Conservation (phyloP, 2,329 filamentous ascomycete species). For the Ilyonectria mors-panacis region DNA sequence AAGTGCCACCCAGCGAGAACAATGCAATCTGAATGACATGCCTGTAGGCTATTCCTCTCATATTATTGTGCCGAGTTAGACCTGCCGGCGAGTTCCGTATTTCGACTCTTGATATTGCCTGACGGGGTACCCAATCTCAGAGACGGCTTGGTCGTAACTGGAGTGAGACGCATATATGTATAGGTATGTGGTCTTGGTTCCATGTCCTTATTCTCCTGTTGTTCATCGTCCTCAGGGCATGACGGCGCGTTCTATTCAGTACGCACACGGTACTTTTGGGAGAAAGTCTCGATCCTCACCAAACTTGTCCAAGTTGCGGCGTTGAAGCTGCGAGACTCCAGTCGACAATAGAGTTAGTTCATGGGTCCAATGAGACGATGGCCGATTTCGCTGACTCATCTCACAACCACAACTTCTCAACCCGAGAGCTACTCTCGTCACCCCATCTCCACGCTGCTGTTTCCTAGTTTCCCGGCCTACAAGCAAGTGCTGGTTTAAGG, state of each 20-base stretch:
- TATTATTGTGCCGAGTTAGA: neutral
- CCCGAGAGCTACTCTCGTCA: slow-evolving; percentile 1
- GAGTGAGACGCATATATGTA: too few relatives aligned
- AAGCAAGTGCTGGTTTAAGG: too few relatives aligned
- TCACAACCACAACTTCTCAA: slow-evolving; percentile 21
- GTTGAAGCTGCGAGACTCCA: neutral
- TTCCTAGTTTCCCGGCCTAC: neutral
- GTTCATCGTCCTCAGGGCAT: too few relatives aligned
- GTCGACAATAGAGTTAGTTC: neutral
- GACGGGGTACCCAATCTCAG: too few relatives aligned
- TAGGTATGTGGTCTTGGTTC: too few relatives aligned
- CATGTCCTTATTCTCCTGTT: too few relatives aligned
- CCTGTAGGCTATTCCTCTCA: neutral
- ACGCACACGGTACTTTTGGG: too few relatives aligned
- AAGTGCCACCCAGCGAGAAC: neutral
- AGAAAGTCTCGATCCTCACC: neutral
- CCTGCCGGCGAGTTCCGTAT: neutral
- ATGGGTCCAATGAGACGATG: slow-evolving; percentile 39
- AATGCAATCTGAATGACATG: neutral
- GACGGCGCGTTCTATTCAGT: too few relatives aligned
- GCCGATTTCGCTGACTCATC: slow-evolving; percentile 47
- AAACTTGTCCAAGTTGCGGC: neutral
- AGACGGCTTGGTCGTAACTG: too few relatives aligned
- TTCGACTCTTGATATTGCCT: neutral
- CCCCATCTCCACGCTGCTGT: neutral